A percentile compares a stretch with the other conserved stretches of the same genome.
Conservation (phyloP, 352 stramenopile species). For the Phytophthora fragariaefolia region DNA sequence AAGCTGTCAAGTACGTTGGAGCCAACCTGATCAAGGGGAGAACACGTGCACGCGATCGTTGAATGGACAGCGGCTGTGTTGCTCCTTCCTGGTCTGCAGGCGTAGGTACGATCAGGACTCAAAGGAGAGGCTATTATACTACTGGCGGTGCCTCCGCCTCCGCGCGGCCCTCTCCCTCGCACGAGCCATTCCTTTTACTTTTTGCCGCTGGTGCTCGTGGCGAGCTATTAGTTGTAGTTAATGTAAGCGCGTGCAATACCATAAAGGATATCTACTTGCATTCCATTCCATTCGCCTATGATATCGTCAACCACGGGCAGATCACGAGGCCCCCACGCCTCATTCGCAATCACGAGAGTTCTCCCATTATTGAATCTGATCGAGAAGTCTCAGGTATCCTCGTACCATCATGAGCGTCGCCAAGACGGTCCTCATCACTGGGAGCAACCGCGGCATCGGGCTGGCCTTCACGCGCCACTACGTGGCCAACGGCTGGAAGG, state of each 20-base stretch:
- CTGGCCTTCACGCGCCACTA: conserved; percentile 58
- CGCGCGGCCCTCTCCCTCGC: conserved; percentile 6
- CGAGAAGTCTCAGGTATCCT: background rate
- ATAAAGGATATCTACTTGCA: conserved; percentile 35
- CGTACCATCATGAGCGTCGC: conserved; percentile 21
- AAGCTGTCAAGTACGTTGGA: conserved; percentile 9
- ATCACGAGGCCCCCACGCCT: too few species aligned
- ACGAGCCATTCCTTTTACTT: conserved; percentile 32
- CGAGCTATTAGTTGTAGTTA: conserved; percentile 47
- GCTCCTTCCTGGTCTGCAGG: conserved; percentile 9
- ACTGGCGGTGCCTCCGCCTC: conserved; percentile 11
- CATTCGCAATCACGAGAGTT: background rate
- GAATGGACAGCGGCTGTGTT: background rate
- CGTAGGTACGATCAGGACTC: conserved; percentile 6
- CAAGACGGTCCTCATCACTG: conserved; percentile 70
- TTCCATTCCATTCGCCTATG: too few species aligned
- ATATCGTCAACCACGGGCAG: too few species aligned
- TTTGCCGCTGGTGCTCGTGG: conserved; percentile 37
- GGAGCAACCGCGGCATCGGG: conserved; percentile 63
- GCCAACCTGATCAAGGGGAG: conserved; percentile 14
- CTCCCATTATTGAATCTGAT: conserved; percentile 15
- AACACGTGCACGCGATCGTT: conserved; percentile 11
- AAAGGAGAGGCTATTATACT: conserved; percentile 20
- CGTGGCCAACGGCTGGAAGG: conserved; percentile 49
- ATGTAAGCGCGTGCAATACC: conserved; percentile 46